Evolutionary conservation across 1,284 basidiomycete species (phyloP).

Genomic region (Wolfiporia cocos): DNA sequence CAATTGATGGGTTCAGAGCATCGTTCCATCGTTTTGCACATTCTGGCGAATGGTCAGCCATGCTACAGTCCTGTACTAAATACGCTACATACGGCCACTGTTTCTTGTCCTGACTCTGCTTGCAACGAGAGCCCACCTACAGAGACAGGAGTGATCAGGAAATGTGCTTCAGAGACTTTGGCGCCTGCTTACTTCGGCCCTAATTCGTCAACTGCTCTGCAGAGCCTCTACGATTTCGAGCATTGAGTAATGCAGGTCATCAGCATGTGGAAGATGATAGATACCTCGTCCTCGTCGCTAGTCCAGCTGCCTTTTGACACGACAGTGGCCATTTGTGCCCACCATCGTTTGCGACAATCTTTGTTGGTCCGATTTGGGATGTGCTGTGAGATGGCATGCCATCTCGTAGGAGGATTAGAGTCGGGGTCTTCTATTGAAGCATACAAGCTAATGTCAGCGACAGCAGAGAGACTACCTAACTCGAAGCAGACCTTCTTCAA

Average conservation of each 20-base stretch:
- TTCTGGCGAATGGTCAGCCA: conserved; percentile 27
- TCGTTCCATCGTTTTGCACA: conserved; percentile 56
- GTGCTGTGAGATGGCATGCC: conserved; percentile 56
- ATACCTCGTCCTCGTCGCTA: conserved; percentile 41
- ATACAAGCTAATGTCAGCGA: conserved; percentile 3
- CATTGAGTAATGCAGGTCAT: not conserved
- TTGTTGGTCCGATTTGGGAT: conserved; percentile 54
- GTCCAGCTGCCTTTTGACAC: conserved; percentile 54
- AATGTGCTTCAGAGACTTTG: not conserved
- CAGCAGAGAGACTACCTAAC: conserved; percentile 5
- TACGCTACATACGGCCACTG: conserved; percentile 42
- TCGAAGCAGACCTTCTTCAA: conserved; percentile 35
- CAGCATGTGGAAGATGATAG: not conserved
- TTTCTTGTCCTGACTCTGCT: conserved; percentile 46
- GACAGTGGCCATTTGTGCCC: conserved; percentile 54
- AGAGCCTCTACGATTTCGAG: conserved; percentile 29
- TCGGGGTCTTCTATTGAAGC: conserved; percentile 41
- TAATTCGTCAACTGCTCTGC: conserved; percentile 46
- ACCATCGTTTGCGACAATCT: conserved; percentile 55
- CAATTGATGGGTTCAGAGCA: conserved; percentile 50
- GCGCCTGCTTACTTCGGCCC: conserved; percentile 35
- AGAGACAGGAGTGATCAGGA: not conserved
- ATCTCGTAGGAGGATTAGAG: conserved; percentile 47
- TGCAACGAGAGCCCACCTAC: conserved; percentile 47
- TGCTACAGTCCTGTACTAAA: conserved; percentile 1